These are phyloP conservation scores for Cyberlindnera nakhonratchasimensis DNA, from an alignment of 805 yeast genomes.

Conservation along the genomic window DNA sequence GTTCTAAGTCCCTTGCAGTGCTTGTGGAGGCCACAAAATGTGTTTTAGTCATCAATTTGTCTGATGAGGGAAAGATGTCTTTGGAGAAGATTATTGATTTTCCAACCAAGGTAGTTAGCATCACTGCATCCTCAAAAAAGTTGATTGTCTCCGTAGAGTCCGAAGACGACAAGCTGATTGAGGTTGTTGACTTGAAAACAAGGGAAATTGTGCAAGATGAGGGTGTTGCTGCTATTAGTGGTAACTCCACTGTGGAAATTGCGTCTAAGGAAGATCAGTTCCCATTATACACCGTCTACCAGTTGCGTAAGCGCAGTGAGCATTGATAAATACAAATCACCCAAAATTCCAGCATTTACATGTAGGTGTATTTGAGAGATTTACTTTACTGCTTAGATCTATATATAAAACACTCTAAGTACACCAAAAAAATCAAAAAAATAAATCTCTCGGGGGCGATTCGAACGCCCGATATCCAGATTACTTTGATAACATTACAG, in stretches of 20 bases:
- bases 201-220: slow-evolving; percentile 34
- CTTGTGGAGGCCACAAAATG: slow-evolving; percentile 50
- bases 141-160: slow-evolving; percentile 35
- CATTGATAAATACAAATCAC: slow-evolving; percentile 34
- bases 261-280: slow-evolving; percentile 23
- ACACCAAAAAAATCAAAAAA: neutral
- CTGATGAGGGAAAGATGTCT: slow-evolving; percentile 19
- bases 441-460: slow-evolving; percentile 44
- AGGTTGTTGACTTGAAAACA: slow-evolving; percentile 21
- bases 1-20: slow-evolving; percentile 37
- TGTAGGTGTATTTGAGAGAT: too few species aligned
- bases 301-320: slow-evolving; percentile 63
- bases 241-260: slow-evolving; percentile 22
- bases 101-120: slow-evolving; percentile 29
- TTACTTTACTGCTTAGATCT: too few species aligned
- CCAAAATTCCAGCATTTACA: neutral
- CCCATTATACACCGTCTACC: slow-evolving; percentile 51
- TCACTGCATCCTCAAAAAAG: slow-evolving; percentile 33
- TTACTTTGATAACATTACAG: slow-evolving; percentile 37
- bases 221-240: slow-evolving; percentile 16
- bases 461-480: slow-evolving; percentile 50
- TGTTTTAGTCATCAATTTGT: slow-evolving; percentile 32
- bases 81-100: slow-evolving; percentile 31
- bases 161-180: slow-evolving; percentile 18
- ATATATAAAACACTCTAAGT: too few species aligned